Evolutionary conservation across 805 yeast species (phyloP), one percentile per base, ranked within the genome.

Genomic region (Myxozyma lipomycoides): DNA sequence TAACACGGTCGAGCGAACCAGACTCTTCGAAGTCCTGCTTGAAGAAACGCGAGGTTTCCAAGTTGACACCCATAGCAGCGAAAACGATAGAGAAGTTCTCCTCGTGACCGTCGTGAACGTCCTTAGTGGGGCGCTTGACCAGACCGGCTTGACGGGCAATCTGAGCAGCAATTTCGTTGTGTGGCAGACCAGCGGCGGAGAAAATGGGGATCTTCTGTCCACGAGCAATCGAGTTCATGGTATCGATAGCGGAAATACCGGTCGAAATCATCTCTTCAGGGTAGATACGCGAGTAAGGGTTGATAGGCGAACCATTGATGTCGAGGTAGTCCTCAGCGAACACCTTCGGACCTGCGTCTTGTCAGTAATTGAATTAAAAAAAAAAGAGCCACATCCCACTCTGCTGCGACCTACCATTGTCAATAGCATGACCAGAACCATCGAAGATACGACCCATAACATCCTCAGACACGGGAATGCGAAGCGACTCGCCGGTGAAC

Each of bases 201-300:
- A 93, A 93, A 70, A 93, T 95, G 48, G 99, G 99, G 70, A 93
- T 93, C 76, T 93, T 93, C 76, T 93, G 99, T 62, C 99, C 99
- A 80, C 99, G 87, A 54, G 99, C 99, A 78, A 93, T 93, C 40
- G 98, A 91, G 74, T 93, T 95, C 98, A 93, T 93, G 51, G 97
- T 90, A 71, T 93, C 99, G 67, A 93, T 93, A 45, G 98, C 96
- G 43, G 97, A 90, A 59, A 93, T 79, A 80, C 99, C 99, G 18
- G 99, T 95, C 46, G 97, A 89, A 64, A 93, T 93, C 99, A 93
- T 93, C 76, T 93, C 99, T 77, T 93, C 98, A 26, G 99, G 99
- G 70, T 95, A 95, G 63, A 93, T 93, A 75, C 99, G 90, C 40
- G 97, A 95, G 70, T 73, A 93, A 48, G 99, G 99, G 69, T 93